A percentile compares a stretch with the other conserved stretches of the same genome.
Conservation (phyloP, 306 rosid species). For the Vigna angularis region DNA sequence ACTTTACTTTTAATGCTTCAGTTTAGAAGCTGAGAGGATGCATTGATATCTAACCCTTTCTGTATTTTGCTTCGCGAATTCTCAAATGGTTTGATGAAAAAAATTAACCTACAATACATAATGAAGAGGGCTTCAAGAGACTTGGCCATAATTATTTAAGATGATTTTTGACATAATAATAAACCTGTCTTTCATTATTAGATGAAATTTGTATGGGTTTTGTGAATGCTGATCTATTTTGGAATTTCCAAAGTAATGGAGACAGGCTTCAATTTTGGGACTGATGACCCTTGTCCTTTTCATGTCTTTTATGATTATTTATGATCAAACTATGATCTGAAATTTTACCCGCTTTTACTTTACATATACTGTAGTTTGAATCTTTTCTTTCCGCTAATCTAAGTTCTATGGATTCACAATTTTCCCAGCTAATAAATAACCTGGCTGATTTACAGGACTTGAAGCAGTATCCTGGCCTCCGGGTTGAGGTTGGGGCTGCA, state of each 20-base stretch:
- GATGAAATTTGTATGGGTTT: not conserved
- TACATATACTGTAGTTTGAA: not conserved
- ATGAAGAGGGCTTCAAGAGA: not conserved
- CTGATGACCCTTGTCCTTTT: not conserved
- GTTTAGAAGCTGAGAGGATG: slow-evolving; percentile 1
- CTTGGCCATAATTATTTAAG: not conserved
- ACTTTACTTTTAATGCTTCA: slow-evolving; percentile 17
- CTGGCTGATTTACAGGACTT: slow-evolving; percentile 67
- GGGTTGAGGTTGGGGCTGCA: slow-evolving; percentile 87
- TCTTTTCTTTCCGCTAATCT: not conserved
- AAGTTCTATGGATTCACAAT: not conserved
- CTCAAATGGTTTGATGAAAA: slow-evolving; percentile 3
- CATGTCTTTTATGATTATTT: not conserved
- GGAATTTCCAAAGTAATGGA: not conserved
- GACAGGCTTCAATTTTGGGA: not conserved
- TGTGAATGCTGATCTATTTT: not conserved
- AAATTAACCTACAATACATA: not conserved
- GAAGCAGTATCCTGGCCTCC: slow-evolving; percentile 91
- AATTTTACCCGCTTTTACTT: slow-evolving; percentile 10
- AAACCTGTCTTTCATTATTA: slow-evolving; percentile 18
- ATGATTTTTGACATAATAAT: not conserved
- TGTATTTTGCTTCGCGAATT: slow-evolving; percentile 19
- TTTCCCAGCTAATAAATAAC: slow-evolving; percentile 9
- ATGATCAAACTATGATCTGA: not conserved
- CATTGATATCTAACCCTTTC: not conserved